Percentiles rank a stretch among this genome's conserved stretches.
phyloP scores from a whole-genome alignment of 495 filamentous ascomycete species.

The Aspergillus heteromorphus region DNA sequence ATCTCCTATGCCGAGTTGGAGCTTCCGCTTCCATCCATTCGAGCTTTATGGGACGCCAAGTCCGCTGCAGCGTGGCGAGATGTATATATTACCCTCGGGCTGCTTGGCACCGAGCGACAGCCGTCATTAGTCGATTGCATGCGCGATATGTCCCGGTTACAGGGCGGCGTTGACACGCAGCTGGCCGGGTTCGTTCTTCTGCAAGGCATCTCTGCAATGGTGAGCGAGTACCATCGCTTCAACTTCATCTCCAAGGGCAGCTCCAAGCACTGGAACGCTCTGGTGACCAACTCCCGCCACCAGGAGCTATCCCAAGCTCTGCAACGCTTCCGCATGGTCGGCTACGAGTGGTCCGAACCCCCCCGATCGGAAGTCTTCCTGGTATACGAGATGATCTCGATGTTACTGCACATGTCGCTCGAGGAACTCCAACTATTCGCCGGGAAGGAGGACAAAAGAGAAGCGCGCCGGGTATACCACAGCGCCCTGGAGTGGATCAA shows the following conservation, averaged over 20 bases:
- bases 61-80: constrained; percentile 53
- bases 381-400: constrained; percentile 49
- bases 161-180: constrained; percentile 44
- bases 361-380: constrained; percentile 33
- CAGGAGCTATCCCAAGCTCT: constrained; percentile 44
- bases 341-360: constrained; percentile 17
- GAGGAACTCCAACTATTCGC: constrained; percentile 63
- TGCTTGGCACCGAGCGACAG: constrained; percentile 23
- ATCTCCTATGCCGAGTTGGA: constrained; percentile 62
- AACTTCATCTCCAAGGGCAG: constrained; percentile 40
- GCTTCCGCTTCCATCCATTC: constrained; percentile 50
- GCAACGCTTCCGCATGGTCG: constrained; percentile 39
- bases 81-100: constrained; percentile 31
- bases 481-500: constrained; percentile 50
- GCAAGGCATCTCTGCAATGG: constrained; percentile 52
- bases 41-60: constrained; percentile 52
- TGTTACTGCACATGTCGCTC: constrained; percentile 56
- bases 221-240: constrained; percentile 56
- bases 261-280: constrained; percentile 39
- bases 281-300: constrained; percentile 47
- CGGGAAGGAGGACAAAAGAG: constrained; percentile 57
- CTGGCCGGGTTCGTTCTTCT: constrained; percentile 47
- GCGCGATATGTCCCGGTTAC: constrained; percentile 42
- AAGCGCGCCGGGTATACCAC: constrained; percentile 49
- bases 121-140: constrained; percentile 48